Evolutionary conservation across 495 filamentous ascomycete species (phyloP), one percentile per base, ranked within the genome.

Genomic region (Aspergillus sparsus): DNA sequence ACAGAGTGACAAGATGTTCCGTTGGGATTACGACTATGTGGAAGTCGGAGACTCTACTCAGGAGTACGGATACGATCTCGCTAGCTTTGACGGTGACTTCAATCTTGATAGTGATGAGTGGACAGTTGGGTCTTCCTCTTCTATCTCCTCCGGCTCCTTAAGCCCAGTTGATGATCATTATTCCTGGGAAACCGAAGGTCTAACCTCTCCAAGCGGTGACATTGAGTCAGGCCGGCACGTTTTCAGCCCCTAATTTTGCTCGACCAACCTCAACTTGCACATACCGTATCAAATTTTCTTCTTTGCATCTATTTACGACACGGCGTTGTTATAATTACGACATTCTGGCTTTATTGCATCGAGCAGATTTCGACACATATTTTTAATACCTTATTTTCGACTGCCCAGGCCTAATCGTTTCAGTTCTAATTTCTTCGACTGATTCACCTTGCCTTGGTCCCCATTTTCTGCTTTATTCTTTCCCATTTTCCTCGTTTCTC

Each of bases 21-120:
- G 93, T 36, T 97, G 93, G 93, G 88, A 97, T 65, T 97, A 97
- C 75, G 93, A 97, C 69, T 97, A 94, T 65, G 85, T 92, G 47
- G 93, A 97, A 71, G 69, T 85, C 46, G 93, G 93, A 53, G 85
- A 89, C 53, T 72, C 76, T 45, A 68, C 77, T 7, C 77, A 78
- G 21, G 77, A 78, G 16, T 80, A 80, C 55, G 80, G 76, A 12
- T 89, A 89, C 62, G 82, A 80, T 55, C 68, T 85, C 51, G 77
- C 80, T 42, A 77, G 78, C 52, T 71, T 84, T 11, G 83, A 86
- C 57, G 80, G 78, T 46, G 79, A 82, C 33, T 79, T 86, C 66
- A 81, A 79, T 53, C 68, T 80, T 32, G 86, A 89, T 63, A 82
- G 82, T 56, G 87, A 90, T 62, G 88, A 89, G 62, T 90, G 88